Percentiles rank a stretch among this genome's conserved stretches.
phyloP scores from a whole-genome alignment of 2,329 filamentous ascomycete species.

The Diaporthe sp. region DNA sequence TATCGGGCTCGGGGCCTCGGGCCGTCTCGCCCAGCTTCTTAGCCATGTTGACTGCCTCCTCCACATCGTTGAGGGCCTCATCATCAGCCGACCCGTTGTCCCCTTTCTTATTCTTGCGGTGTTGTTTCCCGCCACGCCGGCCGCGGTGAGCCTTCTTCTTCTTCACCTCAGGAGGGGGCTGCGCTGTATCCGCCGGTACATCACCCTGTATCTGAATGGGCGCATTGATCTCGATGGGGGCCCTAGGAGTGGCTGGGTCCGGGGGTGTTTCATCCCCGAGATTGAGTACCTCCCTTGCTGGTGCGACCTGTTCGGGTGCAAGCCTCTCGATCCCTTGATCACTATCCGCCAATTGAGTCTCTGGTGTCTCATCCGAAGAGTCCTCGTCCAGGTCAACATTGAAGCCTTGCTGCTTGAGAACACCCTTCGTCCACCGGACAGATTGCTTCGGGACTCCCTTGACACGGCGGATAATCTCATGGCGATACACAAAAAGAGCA shows the following conservation, averaged over 20 bases:
- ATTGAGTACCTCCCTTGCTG: neutral
- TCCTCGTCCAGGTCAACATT: slow-evolving; percentile 36
- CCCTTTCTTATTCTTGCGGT: slow-evolving; percentile 70
- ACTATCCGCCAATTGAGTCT: neutral
- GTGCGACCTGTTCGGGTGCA: neutral
- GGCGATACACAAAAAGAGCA: slow-evolving; percentile 57
- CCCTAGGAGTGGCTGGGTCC: neutral
- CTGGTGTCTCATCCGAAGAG: slow-evolving; percentile 28
- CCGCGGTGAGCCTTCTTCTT: slow-evolving; percentile 80
- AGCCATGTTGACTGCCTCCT: slow-evolving; percentile 72
- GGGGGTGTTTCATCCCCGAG: neutral
- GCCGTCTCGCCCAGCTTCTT: slow-evolving; percentile 68
- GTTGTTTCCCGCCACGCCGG: slow-evolving; percentile 78
- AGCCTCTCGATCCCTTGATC: neutral
- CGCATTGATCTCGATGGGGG: neutral
- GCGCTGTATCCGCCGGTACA: slow-evolving; percentile 9
- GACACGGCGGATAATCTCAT: slow-evolving; percentile 59
- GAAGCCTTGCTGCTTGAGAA: slow-evolving; percentile 33
- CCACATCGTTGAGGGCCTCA: slow-evolving; percentile 63
- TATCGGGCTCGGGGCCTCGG: slow-evolving; percentile 71
- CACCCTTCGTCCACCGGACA: slow-evolving; percentile 41
- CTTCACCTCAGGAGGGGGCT: slow-evolving; percentile 57
- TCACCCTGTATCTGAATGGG: neutral
- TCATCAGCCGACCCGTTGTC: slow-evolving; percentile 66
- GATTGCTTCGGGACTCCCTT: slow-evolving; percentile 53